phyloP scores from a whole-genome alignment of 164 flowering plant genomes.

The Kalanchoe fedtschenkoi region DNA sequence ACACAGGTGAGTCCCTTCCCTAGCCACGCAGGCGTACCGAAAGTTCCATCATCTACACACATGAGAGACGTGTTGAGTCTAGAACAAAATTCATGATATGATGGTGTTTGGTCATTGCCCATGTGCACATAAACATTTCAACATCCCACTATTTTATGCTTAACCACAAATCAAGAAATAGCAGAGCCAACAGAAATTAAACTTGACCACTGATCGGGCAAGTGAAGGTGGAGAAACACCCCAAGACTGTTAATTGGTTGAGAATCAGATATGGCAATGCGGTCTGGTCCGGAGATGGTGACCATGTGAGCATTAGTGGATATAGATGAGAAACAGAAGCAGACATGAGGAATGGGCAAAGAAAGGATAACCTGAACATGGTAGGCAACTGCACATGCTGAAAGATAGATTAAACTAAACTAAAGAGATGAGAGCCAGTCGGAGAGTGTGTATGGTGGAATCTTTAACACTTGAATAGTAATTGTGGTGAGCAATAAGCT shows the following conservation, averaged over 20 bases:
- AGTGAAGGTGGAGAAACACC: too few species aligned
- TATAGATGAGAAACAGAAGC: not conserved
- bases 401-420: not conserved
- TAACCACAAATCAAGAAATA: too few species aligned
- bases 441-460: not conserved
- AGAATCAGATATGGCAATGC: too few species aligned
- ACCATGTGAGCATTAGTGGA: not conserved
- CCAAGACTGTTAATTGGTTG: too few species aligned
- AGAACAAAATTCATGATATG: not conserved
- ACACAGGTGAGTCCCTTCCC: conserved; percentile 67
- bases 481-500: not conserved
- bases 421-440: not conserved
- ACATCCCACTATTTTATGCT: too few species aligned
- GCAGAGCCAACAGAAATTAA: too few species aligned
- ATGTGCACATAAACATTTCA: too few species aligned
- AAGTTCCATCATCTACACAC: conserved; percentile 47
- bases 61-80: not conserved
- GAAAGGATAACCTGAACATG: not conserved
- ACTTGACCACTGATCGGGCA: too few species aligned
- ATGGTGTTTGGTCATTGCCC: not conserved
- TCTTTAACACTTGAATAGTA: not conserved
- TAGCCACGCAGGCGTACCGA: conserved; percentile 49
- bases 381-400: conserved; percentile 4
- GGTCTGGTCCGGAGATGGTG: too few species aligned
- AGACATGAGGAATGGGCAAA: not conserved